Percentiles rank a stretch among this genome's conserved stretches.
These are phyloP conservation scores for Blastobotrys niveus DNA, from an alignment of 1,139 yeast genomes.

Conservation along the genomic window DNA sequence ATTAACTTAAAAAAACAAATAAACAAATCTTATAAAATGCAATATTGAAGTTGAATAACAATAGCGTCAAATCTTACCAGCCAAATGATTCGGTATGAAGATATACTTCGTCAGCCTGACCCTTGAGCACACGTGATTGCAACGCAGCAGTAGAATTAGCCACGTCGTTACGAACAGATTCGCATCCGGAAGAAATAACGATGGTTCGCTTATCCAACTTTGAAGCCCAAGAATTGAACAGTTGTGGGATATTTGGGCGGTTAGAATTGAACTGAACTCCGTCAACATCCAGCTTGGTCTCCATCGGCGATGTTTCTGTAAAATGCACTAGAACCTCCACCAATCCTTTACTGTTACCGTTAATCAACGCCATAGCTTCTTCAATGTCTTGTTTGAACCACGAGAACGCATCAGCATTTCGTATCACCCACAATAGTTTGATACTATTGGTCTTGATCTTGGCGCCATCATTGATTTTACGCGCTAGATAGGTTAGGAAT, in stretches of 20 bases:
- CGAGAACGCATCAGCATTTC: constrained; percentile 36
- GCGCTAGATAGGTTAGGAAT: constrained; percentile 34
- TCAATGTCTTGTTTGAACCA: constrained; percentile 45
- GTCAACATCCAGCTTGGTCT: not conserved
- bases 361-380: constrained; percentile 14
- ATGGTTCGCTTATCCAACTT: constrained; percentile 40
- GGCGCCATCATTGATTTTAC: constrained; percentile 14
- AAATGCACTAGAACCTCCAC: constrained; percentile 13
- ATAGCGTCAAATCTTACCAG: no score
- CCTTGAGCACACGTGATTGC: constrained; percentile 31
- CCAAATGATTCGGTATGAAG: constrained; percentile 57
- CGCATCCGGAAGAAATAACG: constrained; percentile 50
- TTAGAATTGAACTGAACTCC: constrained; percentile 16
- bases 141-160: constrained; percentile 42
- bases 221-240: constrained; percentile 19
- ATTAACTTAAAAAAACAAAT: not conserved
- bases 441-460: constrained; percentile 24
- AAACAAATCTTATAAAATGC: not conserved
- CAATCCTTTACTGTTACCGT: constrained; percentile 4
- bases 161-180: constrained; percentile 41
- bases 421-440: constrained; percentile 48
- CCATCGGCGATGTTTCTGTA: constrained; percentile 1
- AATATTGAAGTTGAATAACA: not conserved
- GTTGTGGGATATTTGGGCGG: constrained; percentile 37
- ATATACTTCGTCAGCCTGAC: constrained; percentile 40